A percentile compares a stretch with the other conserved stretches of the same genome.
These are phyloP conservation scores for Trichoderma pleuroti DNA, from an alignment of 2,329 filamentous ascomycete species.

Conservation along the genomic window DNA sequence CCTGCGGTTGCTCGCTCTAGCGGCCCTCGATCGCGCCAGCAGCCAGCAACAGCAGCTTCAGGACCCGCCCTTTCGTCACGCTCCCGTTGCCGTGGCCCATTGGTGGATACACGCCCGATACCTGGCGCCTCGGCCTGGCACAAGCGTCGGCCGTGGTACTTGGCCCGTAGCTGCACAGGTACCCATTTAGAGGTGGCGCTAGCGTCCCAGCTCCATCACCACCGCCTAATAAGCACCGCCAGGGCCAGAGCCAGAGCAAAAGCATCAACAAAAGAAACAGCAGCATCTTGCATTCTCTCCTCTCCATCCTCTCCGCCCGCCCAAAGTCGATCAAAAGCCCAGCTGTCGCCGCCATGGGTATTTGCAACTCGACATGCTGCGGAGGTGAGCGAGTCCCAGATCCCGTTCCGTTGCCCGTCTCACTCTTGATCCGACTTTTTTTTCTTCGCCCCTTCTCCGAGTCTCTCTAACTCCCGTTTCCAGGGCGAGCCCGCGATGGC, in stretches of 20 bases:
- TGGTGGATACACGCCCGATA: neutral
- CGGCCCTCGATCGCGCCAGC: conserved; percentile 2
- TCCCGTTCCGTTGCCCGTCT: neutral
- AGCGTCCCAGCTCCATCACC: conserved; percentile 16
- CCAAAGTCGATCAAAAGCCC: neutral
- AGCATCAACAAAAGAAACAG: conserved; percentile 16
- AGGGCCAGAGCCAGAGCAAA: neutral
- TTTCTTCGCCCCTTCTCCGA: neutral
- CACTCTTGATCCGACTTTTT: neutral
- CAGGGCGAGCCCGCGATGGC: conserved; percentile 74
- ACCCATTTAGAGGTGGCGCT: conserved; percentile 16
- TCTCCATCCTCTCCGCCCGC: conserved; percentile 1
- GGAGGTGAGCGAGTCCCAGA: conserved; percentile 37
- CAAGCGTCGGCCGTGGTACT: neutral
- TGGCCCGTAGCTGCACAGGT: neutral
- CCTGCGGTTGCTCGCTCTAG: neutral
- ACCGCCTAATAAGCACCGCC: conserved; percentile 8
- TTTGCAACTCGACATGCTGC: conserved; percentile 58
- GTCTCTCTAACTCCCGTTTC: conserved; percentile 5
- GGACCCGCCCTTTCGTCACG: conserved; percentile 17
- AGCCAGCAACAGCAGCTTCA: neutral
- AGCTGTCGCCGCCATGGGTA: conserved; percentile 50
- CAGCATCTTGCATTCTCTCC: neutral
- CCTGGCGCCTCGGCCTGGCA: neutral
- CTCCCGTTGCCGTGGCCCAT: conserved; percentile 17